These are phyloP conservation scores for Microsporum audouinii DNA, from an alignment of 2,329 filamentous ascomycete genomes.

Conservation along the genomic window DNA sequence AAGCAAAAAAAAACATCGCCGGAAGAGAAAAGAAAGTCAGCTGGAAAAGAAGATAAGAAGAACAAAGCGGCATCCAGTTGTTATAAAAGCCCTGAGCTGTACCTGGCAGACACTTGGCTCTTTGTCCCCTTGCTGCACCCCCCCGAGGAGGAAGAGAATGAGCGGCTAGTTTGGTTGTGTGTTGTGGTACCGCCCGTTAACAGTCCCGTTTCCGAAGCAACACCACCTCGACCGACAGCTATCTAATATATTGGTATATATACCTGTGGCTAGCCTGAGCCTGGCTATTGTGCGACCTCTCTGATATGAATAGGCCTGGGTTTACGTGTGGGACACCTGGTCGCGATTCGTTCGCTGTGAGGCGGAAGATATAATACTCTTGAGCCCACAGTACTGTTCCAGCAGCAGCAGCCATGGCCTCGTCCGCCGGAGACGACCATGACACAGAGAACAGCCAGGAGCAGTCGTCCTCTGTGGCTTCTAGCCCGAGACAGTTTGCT, in stretches of 20 bases:
- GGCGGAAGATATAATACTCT: neutral
- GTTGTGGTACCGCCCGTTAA: neutral
- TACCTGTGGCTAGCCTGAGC: too few relatives aligned
- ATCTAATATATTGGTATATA: too few relatives aligned
- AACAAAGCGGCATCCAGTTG: neutral
- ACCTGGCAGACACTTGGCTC: too few relatives aligned
- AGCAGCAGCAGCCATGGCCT: constrained; percentile 8
- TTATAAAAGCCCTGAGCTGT: neutral
- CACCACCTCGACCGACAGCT: neutral
- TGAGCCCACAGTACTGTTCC: neutral
- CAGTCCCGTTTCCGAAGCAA: neutral
- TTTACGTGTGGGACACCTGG: neutral
- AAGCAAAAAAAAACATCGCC: neutral
- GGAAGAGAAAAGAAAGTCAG: neutral
- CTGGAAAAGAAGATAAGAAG: neutral
- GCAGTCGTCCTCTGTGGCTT: constrained; percentile 3
- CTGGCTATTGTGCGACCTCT: too few relatives aligned
- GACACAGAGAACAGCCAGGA: constrained; percentile 4
- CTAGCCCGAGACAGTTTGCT: constrained; percentile 7
- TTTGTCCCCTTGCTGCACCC: too few relatives aligned
- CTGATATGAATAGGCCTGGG: neutral
- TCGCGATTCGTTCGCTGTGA: neutral
- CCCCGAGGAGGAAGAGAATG: too few relatives aligned
- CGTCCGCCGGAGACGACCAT: constrained; percentile 4
- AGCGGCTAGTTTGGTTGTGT: neutral